Conservation (phyloP, 2,329 filamentous ascomycete species). For the Trichoderma sp. region DNA sequence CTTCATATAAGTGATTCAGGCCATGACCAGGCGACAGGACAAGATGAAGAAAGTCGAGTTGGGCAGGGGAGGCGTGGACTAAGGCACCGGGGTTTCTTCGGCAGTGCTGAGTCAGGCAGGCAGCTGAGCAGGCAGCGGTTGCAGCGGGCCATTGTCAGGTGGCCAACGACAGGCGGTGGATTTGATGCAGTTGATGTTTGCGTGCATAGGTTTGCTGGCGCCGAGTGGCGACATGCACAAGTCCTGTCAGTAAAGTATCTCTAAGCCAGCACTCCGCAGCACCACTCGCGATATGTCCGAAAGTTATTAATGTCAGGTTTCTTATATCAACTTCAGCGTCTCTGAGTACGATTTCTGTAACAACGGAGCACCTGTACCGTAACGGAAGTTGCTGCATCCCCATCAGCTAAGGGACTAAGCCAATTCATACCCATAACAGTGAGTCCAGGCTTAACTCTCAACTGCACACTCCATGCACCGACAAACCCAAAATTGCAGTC, state of each 20-base stretch:
- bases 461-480: background rate
- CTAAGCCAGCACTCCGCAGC: background rate
- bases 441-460: background rate
- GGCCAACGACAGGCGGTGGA: background rate
- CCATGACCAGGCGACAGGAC: constrained; percentile 19
- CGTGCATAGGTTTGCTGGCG: background rate
- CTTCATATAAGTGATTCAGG: constrained; percentile 15
- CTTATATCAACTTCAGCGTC: background rate
- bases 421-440: background rate
- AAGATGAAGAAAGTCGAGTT: constrained; percentile 11
- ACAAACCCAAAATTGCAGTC: background rate
- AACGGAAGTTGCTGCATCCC: background rate
- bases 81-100: constrained; percentile 19
- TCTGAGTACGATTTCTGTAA: background rate
- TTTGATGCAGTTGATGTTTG: background rate
- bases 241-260: too few species aligned
- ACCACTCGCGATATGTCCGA: background rate
- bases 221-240: background rate
- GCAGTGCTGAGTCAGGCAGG: constrained; percentile 19
- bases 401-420: background rate
- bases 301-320: background rate
- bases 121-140: constrained; percentile 11
- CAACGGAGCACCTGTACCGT: background rate
- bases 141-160: constrained; percentile 18
- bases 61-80: constrained; percentile 10